Base-by-base conservation (phyloP, 257 asterid genomes). In the Nicotiana paniculata region DNA sequence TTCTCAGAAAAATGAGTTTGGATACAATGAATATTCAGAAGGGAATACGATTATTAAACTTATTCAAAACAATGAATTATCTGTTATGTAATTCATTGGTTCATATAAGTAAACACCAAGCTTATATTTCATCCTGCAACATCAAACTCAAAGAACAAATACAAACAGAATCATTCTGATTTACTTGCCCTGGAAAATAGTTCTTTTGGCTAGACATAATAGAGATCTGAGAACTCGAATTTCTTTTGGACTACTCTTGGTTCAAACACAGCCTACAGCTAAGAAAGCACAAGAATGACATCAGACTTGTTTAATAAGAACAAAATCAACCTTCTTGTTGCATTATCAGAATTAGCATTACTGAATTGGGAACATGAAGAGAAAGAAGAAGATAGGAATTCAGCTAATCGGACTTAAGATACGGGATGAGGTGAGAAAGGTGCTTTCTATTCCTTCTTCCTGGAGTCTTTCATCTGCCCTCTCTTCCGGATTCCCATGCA, bases 391-490 rank as follows among this genome's bases (percentile, higher is more conserved):
- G 4, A 46, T 72, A 17, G 9, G 74, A 30, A 66, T 13, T 46
- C 24, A 12, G 28, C 79, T 46, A 13, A 3, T 24, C 39, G 46
- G 24, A 72, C 21, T 46, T 69, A 65, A 28, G 39, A 59, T 26
- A 32, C 4, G 39, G 55, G 30, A 10, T 28, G 46, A 61, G 33
- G 58, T 16, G 17, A 18, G n/a, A 37, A 5, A 13, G 13, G 35
- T 17, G 69, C 8, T 59, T 74, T 85, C 92, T 91, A 96, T 77
- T 93, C 98, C 66, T 78, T 85, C 95, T 96, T 94, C 86, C 90
- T 86, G 53, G 97, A 85, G 65, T 92, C 97, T 85, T 94, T 94
- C 80, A 90, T 86, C 62, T 91, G 97, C 62, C 99, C 99, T 76
- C 90, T 90, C 89, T 92, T 94, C 83, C 99, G 85, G 70, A 96